Base-by-base conservation (phyloP, 106 monocot genomes). In the Cymbidium sinense region DNA sequence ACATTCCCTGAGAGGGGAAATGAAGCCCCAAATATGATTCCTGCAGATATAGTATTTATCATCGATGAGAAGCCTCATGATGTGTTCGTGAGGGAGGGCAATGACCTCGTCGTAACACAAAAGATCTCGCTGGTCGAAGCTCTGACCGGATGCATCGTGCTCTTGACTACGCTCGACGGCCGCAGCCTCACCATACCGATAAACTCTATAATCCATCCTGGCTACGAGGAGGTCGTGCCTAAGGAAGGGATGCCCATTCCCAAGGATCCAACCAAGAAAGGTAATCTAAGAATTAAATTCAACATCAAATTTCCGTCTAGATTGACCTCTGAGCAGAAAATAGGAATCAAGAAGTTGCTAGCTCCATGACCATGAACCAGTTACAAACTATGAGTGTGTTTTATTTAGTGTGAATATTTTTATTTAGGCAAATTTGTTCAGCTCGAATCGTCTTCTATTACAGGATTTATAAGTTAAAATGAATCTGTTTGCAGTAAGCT, bases 11-110 rank as follows among this genome's bases (percentile, higher is more conserved):
- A 78, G 62, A 83, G 78, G 64, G 83, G 83, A 21, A 83, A 83
- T 30, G 83, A 83, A 64, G 34, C 54, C 50, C 77, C 78, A 21
- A 37, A 83, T 30, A 61, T 50, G 5, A 83, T 83, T 64, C 83
- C 83, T 21, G 83, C 83, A 64, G 83, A 83, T 28, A 77, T 83
- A 73, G 83, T 83, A 18, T 83, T 83, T 23, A 74, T 83, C 31
- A 55, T 83, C 8, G 83, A 83, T 35, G 83, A 83, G 73, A 83
- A 78, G 74, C 78, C 83, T 13, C 83, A 83, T 34, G 61, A 77
- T n/a, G 43, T 77, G 23, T 83, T 73, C 36, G 62, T 50, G 12
- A 64, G 79, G 43, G 79, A 83, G 18, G 82, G 78, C 25, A 83
- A 77, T 34, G 82, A 82, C 41, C 81, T 81, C 13, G 33, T 67